phyloP scores from a whole-genome alignment of 192 early-diverging fungal species.

The Coemansia guatemalensis region DNA sequence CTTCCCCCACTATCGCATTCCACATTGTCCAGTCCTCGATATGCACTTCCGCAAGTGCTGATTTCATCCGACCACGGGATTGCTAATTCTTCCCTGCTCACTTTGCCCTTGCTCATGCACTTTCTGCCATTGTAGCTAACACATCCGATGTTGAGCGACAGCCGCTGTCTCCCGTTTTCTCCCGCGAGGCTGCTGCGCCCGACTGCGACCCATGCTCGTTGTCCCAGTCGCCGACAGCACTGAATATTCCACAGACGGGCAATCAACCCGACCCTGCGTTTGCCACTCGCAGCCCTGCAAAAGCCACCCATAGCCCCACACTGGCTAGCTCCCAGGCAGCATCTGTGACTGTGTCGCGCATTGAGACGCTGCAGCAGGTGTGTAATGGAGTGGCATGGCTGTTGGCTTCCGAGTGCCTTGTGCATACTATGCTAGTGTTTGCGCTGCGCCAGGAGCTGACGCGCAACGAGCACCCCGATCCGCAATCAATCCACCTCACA shows the following conservation, averaged over 20 bases:
- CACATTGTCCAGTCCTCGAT: too few species aligned
- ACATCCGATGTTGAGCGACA: constrained; percentile 24
- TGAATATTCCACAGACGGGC: constrained; percentile 1
- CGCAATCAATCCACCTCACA: constrained; percentile 15
- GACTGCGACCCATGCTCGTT: constrained; percentile 4
- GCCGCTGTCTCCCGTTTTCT: constrained; percentile 7
- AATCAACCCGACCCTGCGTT: not conserved
- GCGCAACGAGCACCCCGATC: constrained; percentile 14
- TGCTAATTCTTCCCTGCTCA: too few species aligned
- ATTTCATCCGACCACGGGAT: too few species aligned
- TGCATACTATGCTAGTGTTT: constrained; percentile 47
- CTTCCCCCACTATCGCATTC: too few species aligned
- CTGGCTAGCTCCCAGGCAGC: not conserved
- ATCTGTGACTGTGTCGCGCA: not conserved
- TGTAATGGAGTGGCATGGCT: constrained; percentile 39
- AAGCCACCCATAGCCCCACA: not conserved
- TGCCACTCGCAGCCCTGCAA: not conserved
- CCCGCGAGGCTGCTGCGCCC: not conserved
- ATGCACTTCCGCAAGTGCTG: too few species aligned
- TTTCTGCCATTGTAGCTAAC: constrained; percentile 4
- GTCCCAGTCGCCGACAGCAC: constrained; percentile 19
- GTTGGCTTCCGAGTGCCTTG: constrained; percentile 32
- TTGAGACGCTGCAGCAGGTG: constrained; percentile 13
- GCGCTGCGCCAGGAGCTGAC: constrained; percentile 44
- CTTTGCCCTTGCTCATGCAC: not conserved